Percentiles rank a stretch among this genome's conserved stretches.
phyloP scores from a whole-genome alignment of 352 stramenopile genomes.

The Phytopythium aichiense region DNA sequence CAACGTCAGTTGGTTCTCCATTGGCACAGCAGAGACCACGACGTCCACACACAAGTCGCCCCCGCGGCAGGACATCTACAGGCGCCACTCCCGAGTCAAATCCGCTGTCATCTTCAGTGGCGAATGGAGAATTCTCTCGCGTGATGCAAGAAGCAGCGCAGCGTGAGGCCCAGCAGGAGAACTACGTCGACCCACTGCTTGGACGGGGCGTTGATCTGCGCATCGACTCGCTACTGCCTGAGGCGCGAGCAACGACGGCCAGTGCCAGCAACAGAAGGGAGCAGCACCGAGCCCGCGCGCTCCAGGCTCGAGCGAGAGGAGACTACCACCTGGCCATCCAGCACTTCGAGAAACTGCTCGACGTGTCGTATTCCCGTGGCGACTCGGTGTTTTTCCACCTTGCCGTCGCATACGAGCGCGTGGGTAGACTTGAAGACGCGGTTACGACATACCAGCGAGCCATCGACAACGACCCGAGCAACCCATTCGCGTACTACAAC shows the following conservation, averaged over 20 bases:
- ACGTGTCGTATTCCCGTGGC: slow-evolving; percentile 10
- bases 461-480: slow-evolving; percentile 13
- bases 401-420: slow-evolving; percentile 45
- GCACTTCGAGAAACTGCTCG: slow-evolving; percentile 30
- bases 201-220: slow-evolving; percentile 46
- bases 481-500: slow-evolving; percentile 53
- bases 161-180: slow-evolving; percentile 34
- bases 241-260: slow-evolving; percentile 18
- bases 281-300: slow-evolving; percentile 31
- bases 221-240: slow-evolving; percentile 13
- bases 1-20: background rate
- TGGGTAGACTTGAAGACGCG: slow-evolving; percentile 24
- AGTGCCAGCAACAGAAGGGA: slow-evolving; percentile 37
- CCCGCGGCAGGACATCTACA: background rate
- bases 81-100: background rate
- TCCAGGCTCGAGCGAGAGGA: slow-evolving; percentile 44
- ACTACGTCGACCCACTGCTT: slow-evolving; percentile 41
- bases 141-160: slow-evolving; percentile 39
- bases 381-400: slow-evolving; percentile 35
- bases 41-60: background rate
- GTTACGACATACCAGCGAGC: slow-evolving; percentile 33
- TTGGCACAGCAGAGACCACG: background rate
- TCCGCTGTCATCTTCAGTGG: background rate
- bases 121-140: slow-evolving; percentile 1
- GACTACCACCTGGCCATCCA: slow-evolving; percentile 38